Base-by-base conservation (phyloP, 2,329 filamentous ascomycete species). In the Akanthomyces dipterigenus region DNA sequence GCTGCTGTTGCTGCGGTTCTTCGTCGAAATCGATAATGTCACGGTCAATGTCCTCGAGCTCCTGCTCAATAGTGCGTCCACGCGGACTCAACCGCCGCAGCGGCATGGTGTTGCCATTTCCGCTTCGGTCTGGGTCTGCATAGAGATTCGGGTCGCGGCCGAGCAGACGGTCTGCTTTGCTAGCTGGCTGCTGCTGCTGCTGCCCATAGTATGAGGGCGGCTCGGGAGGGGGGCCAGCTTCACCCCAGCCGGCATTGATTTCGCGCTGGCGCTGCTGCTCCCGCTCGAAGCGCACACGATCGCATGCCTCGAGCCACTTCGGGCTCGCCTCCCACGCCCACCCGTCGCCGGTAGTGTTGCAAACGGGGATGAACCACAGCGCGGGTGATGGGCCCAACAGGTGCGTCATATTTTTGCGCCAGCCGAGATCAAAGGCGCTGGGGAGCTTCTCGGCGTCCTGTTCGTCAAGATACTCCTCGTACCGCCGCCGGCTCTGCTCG, bases 321-420 rank as follows among this genome's bases (percentile, higher is more conserved):
- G 84, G 81, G 69, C 87, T 96, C 1, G 93, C 84, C 69, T 97
- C 92, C 95, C 95, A 99, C 49, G 81, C 82, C 93, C 93, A 99
- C 24, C 95, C 95, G 72, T 99, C 91, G 38, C 93, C 93, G 0
- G 86, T 90, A 2, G 92, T 96, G 70, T 89, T 98, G 73, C 84
- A 86, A 50, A 98, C 77, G 0, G 95, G 95, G 1, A 98, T 64
- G 31, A 81, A 76, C 93, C 95, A 98, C 9, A 95, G 78, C 28
- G 84, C 74, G 1, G 86, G 87, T 1, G 78, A 84, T 0, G 85
- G 83, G 0, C 95, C 95, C 66, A 99, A 91, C 2, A 99, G 82
- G 71, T 96, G 90, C 1, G 76, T 71, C 5, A 98, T 73, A 71
- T 99, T 99, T 46, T 82, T 83, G 62, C 83, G 86, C 82, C 88